Evolutionary conservation across 73 alveolate genomes (phyloP).

Genomic region (Paramecium biaurelia): DNA sequence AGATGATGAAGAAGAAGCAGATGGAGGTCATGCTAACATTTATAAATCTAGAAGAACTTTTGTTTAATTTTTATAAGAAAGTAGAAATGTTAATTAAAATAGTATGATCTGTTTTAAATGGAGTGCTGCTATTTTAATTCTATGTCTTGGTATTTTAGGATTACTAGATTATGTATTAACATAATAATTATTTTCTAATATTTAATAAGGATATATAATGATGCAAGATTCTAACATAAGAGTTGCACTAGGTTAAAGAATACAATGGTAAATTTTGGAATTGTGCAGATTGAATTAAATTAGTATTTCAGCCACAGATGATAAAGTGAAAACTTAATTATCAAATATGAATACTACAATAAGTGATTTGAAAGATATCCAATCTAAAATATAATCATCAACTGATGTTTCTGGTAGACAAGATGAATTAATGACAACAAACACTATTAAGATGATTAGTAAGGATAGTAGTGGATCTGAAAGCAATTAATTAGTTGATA

Average conservation of each 20-base stretch:
- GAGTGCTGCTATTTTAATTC: conserved; percentile 47
- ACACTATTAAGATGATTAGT: conserved; percentile 32
- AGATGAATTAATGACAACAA: neutral
- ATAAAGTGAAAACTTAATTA: neutral
- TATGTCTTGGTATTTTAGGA: conserved; percentile 37
- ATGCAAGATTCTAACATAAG: conserved; percentile 47
- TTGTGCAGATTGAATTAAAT: conserved; percentile 35
- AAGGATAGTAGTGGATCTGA: conserved; percentile 11
- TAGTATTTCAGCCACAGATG: neutral
- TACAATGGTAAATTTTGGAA: conserved; percentile 1
- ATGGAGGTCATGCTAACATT: conserved; percentile 58
- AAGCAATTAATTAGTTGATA: neutral
- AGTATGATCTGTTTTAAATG: conserved; percentile 62
- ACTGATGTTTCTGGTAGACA: conserved; percentile 15
- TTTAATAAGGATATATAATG: conserved; percentile 17
- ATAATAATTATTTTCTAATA: conserved; percentile 15
- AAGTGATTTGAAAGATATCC: neutral
- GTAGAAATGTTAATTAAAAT: conserved; percentile 11
- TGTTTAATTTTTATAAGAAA: conserved; percentile 48
- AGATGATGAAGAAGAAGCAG: conserved; percentile 55
- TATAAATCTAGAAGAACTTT: conserved; percentile 59
- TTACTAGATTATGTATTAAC: conserved; percentile 46
- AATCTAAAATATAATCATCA: neutral
- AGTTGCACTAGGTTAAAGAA: conserved; percentile 43
- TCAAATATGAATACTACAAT: conserved; percentile 31